Evolutionary conservation across 768 basidiomycete species (phyloP).

Genomic region (Trametes punicea): DNA sequence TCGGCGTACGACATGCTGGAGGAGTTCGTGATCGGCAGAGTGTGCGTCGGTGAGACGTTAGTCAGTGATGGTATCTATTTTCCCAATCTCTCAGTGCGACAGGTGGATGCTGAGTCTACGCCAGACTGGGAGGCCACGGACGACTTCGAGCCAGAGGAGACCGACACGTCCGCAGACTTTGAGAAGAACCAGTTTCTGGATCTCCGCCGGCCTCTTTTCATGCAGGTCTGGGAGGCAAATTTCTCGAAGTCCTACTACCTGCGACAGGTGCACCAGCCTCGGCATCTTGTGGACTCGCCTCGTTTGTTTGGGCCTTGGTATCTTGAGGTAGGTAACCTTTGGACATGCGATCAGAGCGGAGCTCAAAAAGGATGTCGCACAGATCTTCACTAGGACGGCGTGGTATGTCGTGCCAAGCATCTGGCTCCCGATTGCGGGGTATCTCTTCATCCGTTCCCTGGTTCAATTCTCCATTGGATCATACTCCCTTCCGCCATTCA

Average conservation of each 20-base stretch:
- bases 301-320: constrained; percentile 80
- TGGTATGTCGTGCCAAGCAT: constrained; percentile 94
- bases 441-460: constrained; percentile 79
- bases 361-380: background rate
- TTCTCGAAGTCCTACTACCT: constrained; percentile 96
- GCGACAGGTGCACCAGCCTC: constrained; percentile 94
- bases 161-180: constrained; percentile 76
- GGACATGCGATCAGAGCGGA: background rate
- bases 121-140: constrained; percentile 88
- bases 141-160: constrained; percentile 89
- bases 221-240: constrained; percentile 85
- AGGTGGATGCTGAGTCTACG: background rate
- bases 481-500: constrained; percentile 62
- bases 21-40: constrained; percentile 80
- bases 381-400: constrained; percentile 79
- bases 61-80: constrained; percentile 70
- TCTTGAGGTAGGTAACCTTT: constrained; percentile 60
- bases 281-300: constrained; percentile 80
- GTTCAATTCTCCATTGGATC: constrained; percentile 63
- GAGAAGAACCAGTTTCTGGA: constrained; percentile 91
- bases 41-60: constrained; percentile 71
- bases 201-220: constrained; percentile 75
- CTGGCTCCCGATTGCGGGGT: constrained; percentile 85
- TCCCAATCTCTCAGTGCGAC: background rate
- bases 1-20: constrained; percentile 90